Evolutionary conservation across 2,329 filamentous ascomycete species (phyloP).

Genomic region (Metarhizium anisopliae): DNA sequence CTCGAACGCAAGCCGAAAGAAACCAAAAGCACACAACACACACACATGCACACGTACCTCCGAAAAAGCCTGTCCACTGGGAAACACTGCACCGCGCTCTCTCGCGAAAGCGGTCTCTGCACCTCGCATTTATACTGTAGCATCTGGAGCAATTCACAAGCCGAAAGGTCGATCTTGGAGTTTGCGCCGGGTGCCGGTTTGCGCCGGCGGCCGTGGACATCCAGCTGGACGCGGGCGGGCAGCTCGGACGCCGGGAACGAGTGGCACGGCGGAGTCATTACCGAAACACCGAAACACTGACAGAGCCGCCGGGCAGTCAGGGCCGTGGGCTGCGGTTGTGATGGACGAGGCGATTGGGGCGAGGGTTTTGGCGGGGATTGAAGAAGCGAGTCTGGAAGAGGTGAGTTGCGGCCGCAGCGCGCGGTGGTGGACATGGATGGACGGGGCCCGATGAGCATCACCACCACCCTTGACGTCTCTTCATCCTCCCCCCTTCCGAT

Average conservation of each 20-base stretch:
- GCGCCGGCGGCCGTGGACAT: slow-evolving; percentile 39
- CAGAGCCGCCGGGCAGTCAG: background rate
- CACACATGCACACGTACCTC: slow-evolving; percentile 27
- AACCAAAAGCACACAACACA: slow-evolving; percentile 16
- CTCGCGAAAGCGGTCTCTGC: slow-evolving; percentile 32
- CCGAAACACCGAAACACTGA: background rate
- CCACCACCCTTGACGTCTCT: background rate
- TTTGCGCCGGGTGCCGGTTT: slow-evolving; percentile 32
- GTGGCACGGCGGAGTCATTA: slow-evolving; percentile 51
- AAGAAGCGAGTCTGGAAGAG: slow-evolving; percentile 50
- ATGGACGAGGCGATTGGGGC: slow-evolving; percentile 36
- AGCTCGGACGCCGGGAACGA: slow-evolving; percentile 45
- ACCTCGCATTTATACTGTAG: slow-evolving; percentile 53
- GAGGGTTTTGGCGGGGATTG: slow-evolving; percentile 43
- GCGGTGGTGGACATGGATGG: no score
- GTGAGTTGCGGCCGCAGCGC: slow-evolving; percentile 28
- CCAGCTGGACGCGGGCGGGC: slow-evolving; percentile 37
- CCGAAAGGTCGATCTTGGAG: slow-evolving; percentile 38
- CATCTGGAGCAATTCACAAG: slow-evolving; percentile 49
- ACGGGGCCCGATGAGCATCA: no score
- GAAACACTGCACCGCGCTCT: slow-evolving; percentile 45
- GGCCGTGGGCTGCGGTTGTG: background rate
- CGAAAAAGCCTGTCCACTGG: slow-evolving; percentile 52
- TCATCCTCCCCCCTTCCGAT: background rate
- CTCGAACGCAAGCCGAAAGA: background rate